Conservation (phyloP, 1,284 basidiomycete genomes). For the Hymenochaete sp. region DNA sequence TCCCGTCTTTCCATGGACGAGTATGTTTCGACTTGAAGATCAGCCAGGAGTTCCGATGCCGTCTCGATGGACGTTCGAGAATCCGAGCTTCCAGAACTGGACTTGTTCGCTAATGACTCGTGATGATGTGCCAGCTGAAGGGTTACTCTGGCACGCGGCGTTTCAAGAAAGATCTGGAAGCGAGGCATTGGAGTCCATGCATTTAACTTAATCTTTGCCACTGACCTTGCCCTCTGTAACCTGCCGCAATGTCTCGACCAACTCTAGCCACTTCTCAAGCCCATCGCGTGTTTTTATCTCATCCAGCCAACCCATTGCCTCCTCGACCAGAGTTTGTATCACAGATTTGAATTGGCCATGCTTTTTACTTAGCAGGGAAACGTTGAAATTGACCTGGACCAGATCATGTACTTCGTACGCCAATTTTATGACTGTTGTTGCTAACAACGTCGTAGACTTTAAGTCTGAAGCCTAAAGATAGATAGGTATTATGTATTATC, state of each 20-base stretch:
- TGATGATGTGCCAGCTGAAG: constrained; percentile 77
- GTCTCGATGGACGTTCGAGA: constrained; percentile 58
- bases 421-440: constrained; percentile 64
- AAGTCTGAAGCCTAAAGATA: constrained; percentile 79
- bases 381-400: constrained; percentile 62
- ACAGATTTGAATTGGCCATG: constrained; percentile 94
- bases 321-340: constrained; percentile 86
- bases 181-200: not conserved
- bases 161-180: constrained; percentile 89
- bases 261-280: constrained; percentile 71
- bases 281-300: constrained; percentile 64
- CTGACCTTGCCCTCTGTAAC: constrained; percentile 94
- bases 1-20: constrained; percentile 97
- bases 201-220: constrained; percentile 14
- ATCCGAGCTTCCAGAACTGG: constrained; percentile 36
- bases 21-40: constrained; percentile 98
- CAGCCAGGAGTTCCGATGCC: constrained; percentile 85
- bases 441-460: constrained; percentile 80
- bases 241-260: constrained; percentile 81
- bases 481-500: constrained; percentile 15
- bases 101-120: constrained; percentile 50
- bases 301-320: constrained; percentile 72
- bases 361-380: constrained; percentile 82
- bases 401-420: constrained; percentile 68
- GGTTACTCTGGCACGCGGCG: constrained; percentile 90